Conservation (phyloP, 768 basidiomycete genomes). For the Tulasnella sp. region DNA sequence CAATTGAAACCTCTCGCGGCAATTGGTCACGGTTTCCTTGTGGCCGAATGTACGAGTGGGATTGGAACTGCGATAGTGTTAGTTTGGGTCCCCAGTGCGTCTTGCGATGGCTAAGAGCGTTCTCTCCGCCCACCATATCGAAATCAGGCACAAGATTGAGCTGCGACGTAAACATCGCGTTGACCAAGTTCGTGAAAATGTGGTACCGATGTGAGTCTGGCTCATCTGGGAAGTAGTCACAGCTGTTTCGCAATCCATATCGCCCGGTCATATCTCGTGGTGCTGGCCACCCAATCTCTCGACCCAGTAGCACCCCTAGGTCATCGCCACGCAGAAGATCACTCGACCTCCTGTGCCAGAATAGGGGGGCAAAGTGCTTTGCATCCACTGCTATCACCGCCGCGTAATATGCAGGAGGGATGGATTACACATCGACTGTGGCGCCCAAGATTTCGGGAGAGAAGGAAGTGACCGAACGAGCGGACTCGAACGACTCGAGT, state of each 20-base stretch:
- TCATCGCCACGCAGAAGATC: constrained; percentile 17
- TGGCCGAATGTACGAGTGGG: constrained; percentile 15
- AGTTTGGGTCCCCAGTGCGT: too few species aligned
- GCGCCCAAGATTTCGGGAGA: neutral
- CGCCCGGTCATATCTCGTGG: neutral
- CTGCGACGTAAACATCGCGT: constrained; percentile 16
- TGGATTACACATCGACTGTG: constrained; percentile 4
- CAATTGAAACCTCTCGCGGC: neutral
- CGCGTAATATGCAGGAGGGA: constrained; percentile 1
- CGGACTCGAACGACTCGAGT: constrained; percentile 11
- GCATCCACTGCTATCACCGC: constrained; percentile 14
- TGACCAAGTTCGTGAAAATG: constrained; percentile 15
- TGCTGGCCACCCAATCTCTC: constrained; percentile 7
- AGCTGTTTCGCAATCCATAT: constrained; percentile 11
- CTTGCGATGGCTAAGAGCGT: neutral
- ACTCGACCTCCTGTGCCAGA: constrained; percentile 11
- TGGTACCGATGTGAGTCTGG: constrained; percentile 17
- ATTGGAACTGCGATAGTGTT: constrained; percentile 14
- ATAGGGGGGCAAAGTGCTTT: constrained; percentile 15
- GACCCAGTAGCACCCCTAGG: constrained; percentile 10
- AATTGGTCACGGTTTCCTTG: neutral
- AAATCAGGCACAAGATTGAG: constrained; percentile 16
- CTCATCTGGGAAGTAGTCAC: constrained; percentile 13
- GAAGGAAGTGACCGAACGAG: neutral
- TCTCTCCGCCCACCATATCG: constrained; percentile 8